Conservation (phyloP, 148 eudicot genomes). For the Dianthus caryophyllus region DNA sequence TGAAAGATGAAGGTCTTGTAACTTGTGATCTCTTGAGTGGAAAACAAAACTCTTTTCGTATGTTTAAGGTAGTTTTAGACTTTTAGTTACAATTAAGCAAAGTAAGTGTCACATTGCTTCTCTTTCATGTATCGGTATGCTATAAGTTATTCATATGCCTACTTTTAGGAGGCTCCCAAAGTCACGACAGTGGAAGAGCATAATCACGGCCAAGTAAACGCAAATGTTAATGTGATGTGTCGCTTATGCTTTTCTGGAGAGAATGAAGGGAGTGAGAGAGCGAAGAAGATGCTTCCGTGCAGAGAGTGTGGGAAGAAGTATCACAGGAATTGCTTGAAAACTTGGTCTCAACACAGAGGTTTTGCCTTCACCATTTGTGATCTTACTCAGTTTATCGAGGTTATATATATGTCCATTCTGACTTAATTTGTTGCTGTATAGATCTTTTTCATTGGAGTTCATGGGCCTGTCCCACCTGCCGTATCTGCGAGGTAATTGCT, state of each 20-base stretch:
- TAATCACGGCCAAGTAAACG: slow-evolving; percentile 35
- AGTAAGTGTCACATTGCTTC: background rate
- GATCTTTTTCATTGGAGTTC: slow-evolving; percentile 99
- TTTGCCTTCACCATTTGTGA: slow-evolving; percentile 8
- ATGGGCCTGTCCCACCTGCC: slow-evolving; percentile 95
- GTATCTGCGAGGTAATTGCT: slow-evolving; percentile 71
- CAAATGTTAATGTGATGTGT: slow-evolving; percentile 73
- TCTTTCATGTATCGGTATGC: background rate
- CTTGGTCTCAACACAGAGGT: slow-evolving; percentile 93
- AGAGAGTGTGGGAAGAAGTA: slow-evolving; percentile 82
- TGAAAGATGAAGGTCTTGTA: background rate
- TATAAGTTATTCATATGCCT: background rate
- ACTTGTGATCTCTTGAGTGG: background rate
- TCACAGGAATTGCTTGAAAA: slow-evolving; percentile 82
- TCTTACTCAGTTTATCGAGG: background rate
- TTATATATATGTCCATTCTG: background rate
- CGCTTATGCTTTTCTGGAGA: slow-evolving; percentile 88
- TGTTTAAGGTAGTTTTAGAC: background rate
- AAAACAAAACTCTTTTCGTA: no score
- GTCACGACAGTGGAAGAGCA: slow-evolving; percentile 68
- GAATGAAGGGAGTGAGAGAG: slow-evolving; percentile 82
- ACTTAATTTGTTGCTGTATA: slow-evolving; percentile 24
- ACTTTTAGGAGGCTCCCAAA: slow-evolving; percentile 44
- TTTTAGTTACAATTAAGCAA: background rate
- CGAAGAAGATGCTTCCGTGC: slow-evolving; percentile 88